Base-by-base conservation (phyloP, 2,329 filamentous ascomycete genomes). In the Diaporthe humulicola region DNA sequence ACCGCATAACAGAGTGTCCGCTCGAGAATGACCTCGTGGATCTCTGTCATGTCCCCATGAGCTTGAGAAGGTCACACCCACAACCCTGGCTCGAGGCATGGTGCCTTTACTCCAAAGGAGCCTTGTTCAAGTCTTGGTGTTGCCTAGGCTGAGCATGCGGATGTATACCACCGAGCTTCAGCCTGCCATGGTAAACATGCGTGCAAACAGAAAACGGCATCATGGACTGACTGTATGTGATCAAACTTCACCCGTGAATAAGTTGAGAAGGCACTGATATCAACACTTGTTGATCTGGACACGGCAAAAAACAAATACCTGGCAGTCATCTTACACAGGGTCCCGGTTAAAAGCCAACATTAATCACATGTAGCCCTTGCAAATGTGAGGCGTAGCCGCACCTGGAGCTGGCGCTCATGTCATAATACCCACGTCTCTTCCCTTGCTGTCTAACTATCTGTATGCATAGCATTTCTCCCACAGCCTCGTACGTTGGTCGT, bases 401-500 rank as follows among this genome's bases (percentile, higher is more conserved):
- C 45, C 36, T 45, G 33, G 48, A 40, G 17, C 60, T 30, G 48
- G 54, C 56, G 56, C 28, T 66, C 56, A 56, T 54, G 57, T 73
- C 77, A 71, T 76, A 48, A 74, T 73, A 57, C 71, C 70, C 73
- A 66, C 69, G 54, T 76, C 54, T 71, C 73, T 76, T 76, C 73
- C 75, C 56, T 56, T 74, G 73, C 75, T 76, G 75, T 76, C 75
- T 76, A 73, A 74, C 71, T 76, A 76, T 74, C 75, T 76, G 75
- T 73, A 74, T 76, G 75, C 75, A 74, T 67, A 70, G 69, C 54
- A 52, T 67, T 67, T 52, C 48, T 57, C 75, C 72, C 28, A 56
- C 58, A 66, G 66, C 33, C 28, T 74, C 61, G 66, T 73, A 56
- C 58, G 69, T 70, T 73, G 52, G 74, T 70, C 57, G 56, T 71